Percentiles rank a stretch among this genome's conserved stretches.
phyloP scores from a whole-genome alignment of 345 rosid species.

The Eucalyptus victrix region DNA sequence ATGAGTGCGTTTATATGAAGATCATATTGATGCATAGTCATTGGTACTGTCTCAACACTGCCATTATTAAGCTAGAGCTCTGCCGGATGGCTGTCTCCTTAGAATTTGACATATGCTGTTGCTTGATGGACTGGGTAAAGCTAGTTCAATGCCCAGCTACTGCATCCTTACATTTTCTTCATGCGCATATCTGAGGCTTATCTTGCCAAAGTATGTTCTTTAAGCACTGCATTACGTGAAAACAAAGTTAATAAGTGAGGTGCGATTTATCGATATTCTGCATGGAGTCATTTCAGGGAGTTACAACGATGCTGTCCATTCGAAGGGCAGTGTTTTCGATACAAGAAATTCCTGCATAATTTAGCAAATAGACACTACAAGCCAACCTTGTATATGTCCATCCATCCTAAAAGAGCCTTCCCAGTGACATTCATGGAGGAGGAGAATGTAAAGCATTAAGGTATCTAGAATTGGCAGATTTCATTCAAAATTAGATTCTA shows the following conservation, averaged over 20 bases:
- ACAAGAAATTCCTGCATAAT: not conserved
- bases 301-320: not conserved
- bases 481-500: not conserved
- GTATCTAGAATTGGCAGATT: not conserved
- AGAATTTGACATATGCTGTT: not conserved
- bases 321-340: not conserved
- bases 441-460: not conserved
- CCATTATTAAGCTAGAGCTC: not conserved
- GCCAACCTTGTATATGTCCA: not conserved
- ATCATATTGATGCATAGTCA: not conserved
- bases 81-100: not conserved
- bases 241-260: not conserved
- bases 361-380: not conserved
- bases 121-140: not conserved
- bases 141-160: not conserved
- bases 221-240: not conserved
- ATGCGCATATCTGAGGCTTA: not conserved
- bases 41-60: not conserved
- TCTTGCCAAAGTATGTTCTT: not conserved
- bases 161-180: not conserved
- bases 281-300: not conserved
- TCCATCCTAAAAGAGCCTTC: not conserved
- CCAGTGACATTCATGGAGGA: no score
- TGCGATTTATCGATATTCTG: not conserved
- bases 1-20: not conserved